phyloP scores from a whole-genome alignment of 2,329 filamentous ascomycete species.

The Ceratocystis cacaofunesta region DNA sequence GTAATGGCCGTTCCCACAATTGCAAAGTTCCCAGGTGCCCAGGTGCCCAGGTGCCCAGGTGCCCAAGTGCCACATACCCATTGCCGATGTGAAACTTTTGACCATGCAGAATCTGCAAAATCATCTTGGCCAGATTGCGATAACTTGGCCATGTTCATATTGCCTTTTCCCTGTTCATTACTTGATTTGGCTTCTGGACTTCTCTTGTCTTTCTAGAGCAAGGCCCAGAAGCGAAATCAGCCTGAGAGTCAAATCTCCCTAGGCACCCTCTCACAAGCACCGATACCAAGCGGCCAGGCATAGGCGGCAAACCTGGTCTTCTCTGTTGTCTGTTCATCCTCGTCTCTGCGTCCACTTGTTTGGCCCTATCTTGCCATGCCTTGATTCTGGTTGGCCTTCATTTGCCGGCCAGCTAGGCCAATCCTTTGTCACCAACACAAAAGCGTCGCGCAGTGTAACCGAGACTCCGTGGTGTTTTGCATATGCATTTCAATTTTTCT shows the following conservation, averaged over 20 bases:
- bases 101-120: constrained; percentile 1
- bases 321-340: not conserved
- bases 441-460: not conserved
- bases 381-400: not conserved
- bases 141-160: not conserved
- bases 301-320: too few relatives aligned
- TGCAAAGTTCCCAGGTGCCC: not conserved
- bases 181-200: not conserved
- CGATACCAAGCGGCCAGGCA: too few relatives aligned
- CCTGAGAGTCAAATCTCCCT: not conserved
- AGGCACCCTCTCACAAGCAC: constrained; percentile 4
- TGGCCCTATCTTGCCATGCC: not conserved
- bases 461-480: not conserved
- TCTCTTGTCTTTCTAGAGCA: not conserved
- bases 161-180: not conserved
- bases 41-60: not conserved
- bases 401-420: not conserved
- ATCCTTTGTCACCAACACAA: not conserved
- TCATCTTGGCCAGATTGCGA: not conserved
- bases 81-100: not conserved
- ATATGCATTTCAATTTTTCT: not conserved
- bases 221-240: not conserved
- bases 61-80: not conserved
- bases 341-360: not conserved
- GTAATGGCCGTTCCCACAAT: too few relatives aligned